Percentiles rank a stretch among this genome's conserved stretches.
Conservation (phyloP, 805 yeast genomes). For the Saturnispora bothae region DNA sequence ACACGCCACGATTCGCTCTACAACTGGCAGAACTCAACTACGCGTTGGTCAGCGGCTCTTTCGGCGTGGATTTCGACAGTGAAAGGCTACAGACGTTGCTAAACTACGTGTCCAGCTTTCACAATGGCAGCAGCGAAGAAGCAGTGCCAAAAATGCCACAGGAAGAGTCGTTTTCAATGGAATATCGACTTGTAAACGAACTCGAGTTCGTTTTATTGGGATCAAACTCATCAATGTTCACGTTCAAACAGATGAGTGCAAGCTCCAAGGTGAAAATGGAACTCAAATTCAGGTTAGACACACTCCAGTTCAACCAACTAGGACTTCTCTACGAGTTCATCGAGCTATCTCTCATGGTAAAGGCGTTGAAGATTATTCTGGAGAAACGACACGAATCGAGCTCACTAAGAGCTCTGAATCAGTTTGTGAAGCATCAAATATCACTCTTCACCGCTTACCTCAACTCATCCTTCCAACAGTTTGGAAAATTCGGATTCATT, state of each 20-base stretch:
- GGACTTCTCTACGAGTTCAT: conserved; percentile 8
- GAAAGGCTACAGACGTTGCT: background rate
- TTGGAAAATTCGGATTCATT: background rate
- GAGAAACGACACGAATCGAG: background rate
- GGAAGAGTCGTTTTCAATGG: conserved; percentile 2
- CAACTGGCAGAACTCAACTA: background rate
- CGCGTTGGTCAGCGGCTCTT: conserved; percentile 1
- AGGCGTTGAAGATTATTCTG: conserved; percentile 1
- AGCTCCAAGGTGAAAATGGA: background rate
- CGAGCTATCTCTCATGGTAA: conserved; percentile 8
- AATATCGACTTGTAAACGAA: conserved; percentile 3
- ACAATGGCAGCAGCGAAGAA: background rate
- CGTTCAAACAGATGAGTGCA: background rate
- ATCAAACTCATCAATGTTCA: conserved; percentile 6
- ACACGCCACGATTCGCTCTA: background rate
- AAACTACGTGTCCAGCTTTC: background rate
- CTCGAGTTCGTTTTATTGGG: conserved; percentile 8
- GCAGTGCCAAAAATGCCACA: background rate
- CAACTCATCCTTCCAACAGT: background rate
- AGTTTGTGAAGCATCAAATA: background rate
- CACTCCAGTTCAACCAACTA: conserved; percentile 6
- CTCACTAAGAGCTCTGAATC: background rate
- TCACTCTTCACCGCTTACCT: background rate
- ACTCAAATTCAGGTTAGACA: conserved; percentile 1
- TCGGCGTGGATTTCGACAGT: background rate